Conservation (phyloP, 2,329 filamentous ascomycete species). For the Beauveria scarabaeidicola region DNA sequence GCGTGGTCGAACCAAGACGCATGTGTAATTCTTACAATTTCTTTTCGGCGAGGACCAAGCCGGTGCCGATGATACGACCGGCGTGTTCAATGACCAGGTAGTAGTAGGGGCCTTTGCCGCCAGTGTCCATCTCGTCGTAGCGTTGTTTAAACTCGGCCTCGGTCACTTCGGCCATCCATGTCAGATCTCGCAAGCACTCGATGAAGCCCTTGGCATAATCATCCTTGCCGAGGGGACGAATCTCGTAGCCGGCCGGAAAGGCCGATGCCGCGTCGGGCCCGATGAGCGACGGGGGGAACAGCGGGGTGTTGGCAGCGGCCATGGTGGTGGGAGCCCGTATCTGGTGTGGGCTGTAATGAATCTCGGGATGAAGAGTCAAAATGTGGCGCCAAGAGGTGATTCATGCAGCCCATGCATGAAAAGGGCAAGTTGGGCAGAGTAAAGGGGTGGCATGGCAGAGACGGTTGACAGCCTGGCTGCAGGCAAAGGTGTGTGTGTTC, state of each 20-base stretch:
- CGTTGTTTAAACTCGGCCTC: conserved; percentile 58
- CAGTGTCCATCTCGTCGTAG: conserved; percentile 48
- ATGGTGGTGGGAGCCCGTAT: conserved; percentile 3
- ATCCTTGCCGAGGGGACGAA: conserved; percentile 58
- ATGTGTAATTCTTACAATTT: conserved; percentile 49
- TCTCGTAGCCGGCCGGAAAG: conserved; percentile 60
- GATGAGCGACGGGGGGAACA: conserved; percentile 61
- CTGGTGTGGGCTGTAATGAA: background rate
- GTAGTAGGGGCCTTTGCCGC: conserved; percentile 49
- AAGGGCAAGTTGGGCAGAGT: background rate
- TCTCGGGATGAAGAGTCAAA: background rate
- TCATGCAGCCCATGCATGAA: background rate
- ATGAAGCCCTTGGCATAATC: conserved; percentile 67
- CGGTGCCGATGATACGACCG: conserved; percentile 61
- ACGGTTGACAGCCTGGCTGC: background rate
- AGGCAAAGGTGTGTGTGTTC: background rate
- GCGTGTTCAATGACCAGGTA: conserved; percentile 61
- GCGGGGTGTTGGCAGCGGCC: conserved; percentile 19
- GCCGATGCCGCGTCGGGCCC: conserved; percentile 50
- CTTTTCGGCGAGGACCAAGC: conserved; percentile 67
- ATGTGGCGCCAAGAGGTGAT: background rate
- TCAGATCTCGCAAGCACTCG: conserved; percentile 66
- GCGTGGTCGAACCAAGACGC: background rate
- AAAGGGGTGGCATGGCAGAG: background rate
- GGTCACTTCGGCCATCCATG: conserved; percentile 64